These are phyloP conservation scores for Venturia asperata DNA, from an alignment of 2,329 filamentous ascomycete species.

Conservation along the genomic window DNA sequence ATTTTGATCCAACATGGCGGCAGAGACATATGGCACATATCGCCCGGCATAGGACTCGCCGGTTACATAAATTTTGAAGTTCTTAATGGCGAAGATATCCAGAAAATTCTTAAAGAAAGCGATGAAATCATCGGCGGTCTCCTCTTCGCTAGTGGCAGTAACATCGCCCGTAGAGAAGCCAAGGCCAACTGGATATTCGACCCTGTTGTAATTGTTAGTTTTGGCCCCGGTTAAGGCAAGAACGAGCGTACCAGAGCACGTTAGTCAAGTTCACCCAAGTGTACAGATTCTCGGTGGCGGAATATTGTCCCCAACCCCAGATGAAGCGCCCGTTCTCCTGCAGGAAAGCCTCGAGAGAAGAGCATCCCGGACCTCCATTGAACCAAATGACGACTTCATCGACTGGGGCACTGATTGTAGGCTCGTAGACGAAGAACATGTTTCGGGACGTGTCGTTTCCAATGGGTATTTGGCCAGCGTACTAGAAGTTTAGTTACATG, in stretches of 20 bases:
- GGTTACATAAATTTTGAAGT: constrained; percentile 24
- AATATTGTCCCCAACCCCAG: constrained; percentile 23
- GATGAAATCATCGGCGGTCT: constrained; percentile 23
- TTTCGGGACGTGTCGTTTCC: constrained; percentile 22
- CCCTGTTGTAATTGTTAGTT: constrained; percentile 15
- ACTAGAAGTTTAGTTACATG: constrained; percentile 1
- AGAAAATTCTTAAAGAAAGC: constrained; percentile 24
- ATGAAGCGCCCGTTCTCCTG: constrained; percentile 23
- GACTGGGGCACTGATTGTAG: constrained; percentile 22
- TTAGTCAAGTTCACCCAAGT: constrained; percentile 25
- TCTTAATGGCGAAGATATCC: constrained; percentile 24
- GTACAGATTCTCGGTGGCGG: constrained; percentile 22
- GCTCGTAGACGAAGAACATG: constrained; percentile 24
- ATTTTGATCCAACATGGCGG: constrained; percentile 25
- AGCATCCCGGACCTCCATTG: constrained; percentile 22
- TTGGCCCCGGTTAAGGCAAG: background rate
- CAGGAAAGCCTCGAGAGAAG: constrained; percentile 23
- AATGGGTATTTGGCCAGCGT: constrained; percentile 23
- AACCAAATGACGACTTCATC: constrained; percentile 25
- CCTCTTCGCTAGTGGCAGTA: constrained; percentile 24
- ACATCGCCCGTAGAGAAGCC: constrained; percentile 23
- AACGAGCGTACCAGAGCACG: constrained; percentile 20
- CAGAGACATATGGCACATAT: constrained; percentile 24
- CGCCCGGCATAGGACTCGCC: constrained; percentile 24
- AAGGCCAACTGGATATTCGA: constrained; percentile 23